phyloP scores from a whole-genome alignment of 176 grass and related monocot genomes.

The Tuctoria greenei region DNA sequence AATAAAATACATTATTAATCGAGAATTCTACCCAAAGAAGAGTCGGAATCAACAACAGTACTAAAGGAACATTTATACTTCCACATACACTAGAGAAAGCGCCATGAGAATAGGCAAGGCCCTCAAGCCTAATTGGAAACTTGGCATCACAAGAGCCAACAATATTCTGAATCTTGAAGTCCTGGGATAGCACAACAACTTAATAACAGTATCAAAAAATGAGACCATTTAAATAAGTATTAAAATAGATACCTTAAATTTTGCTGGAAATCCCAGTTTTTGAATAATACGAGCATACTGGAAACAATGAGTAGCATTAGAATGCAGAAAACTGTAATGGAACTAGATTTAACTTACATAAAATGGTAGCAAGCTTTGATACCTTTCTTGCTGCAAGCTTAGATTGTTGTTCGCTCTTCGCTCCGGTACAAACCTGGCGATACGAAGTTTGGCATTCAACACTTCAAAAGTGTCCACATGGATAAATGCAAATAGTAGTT shows the following conservation, averaged over 20 bases:
- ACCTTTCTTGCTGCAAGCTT: constrained; percentile 99
- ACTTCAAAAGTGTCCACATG: neutral
- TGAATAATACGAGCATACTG: constrained; percentile 99
- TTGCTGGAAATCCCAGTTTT: constrained; percentile 96
- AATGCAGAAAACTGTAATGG: neutral
- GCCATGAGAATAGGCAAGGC: constrained; percentile 91
- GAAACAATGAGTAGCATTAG: constrained; percentile 37
- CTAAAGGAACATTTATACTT: constrained; percentile 12
- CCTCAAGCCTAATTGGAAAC: constrained; percentile 95
- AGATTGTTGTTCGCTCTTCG: constrained; percentile 87
- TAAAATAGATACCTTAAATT: constrained; percentile 78
- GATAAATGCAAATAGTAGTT: constrained; percentile 1
- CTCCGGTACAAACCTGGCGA: constrained; percentile 88
- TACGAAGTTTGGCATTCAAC: neutral
- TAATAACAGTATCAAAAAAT: neutral
- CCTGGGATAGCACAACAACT: constrained; percentile 41
- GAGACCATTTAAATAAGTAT: constrained; percentile 22
- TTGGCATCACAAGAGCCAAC: constrained; percentile 96
- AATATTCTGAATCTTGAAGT: constrained; percentile 98
- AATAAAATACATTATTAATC: constrained; percentile 5
- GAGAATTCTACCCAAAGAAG: neutral
- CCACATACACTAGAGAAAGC: constrained; percentile 91
- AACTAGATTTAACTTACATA: constrained; percentile 1
- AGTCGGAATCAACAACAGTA: neutral
- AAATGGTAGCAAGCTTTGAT: constrained; percentile 18